A percentile compares a stretch with the other conserved stretches of the same genome.
phyloP scores from a whole-genome alignment of 1,139 yeast species.

The Candida sp. region DNA sequence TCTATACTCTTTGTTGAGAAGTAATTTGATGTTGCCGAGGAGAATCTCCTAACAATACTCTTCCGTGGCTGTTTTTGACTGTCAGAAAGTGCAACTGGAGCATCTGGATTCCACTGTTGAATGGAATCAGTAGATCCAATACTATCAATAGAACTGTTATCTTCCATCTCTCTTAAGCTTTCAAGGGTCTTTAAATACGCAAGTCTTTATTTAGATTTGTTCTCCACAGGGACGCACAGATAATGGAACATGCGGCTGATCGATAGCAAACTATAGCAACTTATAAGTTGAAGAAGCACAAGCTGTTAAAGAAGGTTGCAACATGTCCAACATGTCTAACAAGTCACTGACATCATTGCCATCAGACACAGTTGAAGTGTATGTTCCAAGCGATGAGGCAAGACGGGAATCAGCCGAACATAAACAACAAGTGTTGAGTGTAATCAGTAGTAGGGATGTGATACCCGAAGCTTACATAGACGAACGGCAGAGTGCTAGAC shows the following conservation, averaged over 20 bases:
- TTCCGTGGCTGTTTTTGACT: background rate
- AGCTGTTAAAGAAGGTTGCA: background rate
- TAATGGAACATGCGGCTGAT: no score
- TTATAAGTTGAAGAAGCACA: no score
- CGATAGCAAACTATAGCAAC: no score
- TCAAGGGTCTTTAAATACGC: background rate
- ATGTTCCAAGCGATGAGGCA: background rate
- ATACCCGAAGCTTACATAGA: background rate
- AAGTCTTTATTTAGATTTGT: no score
- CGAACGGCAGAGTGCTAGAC: background rate
- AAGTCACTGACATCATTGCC: background rate
- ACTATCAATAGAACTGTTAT: background rate
- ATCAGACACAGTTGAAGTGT: background rate
- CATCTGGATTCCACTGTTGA: background rate
- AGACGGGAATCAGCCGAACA: background rate
- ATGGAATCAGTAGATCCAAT: slow-evolving; percentile 1
- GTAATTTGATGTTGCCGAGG: slow-evolving; percentile 11
- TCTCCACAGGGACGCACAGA: no score
- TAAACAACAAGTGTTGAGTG: background rate
- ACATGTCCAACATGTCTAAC: background rate
- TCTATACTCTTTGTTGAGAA: slow-evolving; percentile 4
- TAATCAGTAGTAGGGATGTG: background rate
- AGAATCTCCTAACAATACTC: slow-evolving; percentile 9
- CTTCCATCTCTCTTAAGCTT: background rate
- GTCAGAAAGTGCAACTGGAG: slow-evolving; percentile 6